Base-by-base conservation (phyloP, 2,329 filamentous ascomycete genomes). In the Neoascochyta sp. region DNA sequence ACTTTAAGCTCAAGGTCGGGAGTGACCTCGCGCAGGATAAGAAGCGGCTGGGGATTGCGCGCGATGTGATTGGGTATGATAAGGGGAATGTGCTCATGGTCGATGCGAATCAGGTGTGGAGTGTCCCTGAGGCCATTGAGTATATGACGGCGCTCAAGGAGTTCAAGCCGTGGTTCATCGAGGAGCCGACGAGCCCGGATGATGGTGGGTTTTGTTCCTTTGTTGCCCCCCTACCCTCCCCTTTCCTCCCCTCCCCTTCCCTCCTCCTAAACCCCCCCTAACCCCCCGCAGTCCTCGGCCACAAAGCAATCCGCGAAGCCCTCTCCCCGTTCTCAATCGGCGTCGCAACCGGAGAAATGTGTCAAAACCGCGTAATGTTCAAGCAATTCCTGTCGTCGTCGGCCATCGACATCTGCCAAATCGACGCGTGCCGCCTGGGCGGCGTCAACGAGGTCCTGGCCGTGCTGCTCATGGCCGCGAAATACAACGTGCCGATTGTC, bases 1-100 rank as follows among this genome's bases (percentile, higher is more conserved):
- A 94, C 68, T 94, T 94, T 69, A 95, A 94, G 74, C 69, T 94
- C 61, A 95, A 95, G 71, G 87, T 94, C 24, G 87, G 87, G 21
- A 76, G 75, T 8, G 77, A 75, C 45, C 54, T 93, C 10, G 82
- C 80, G 45, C 78, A 81, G 41, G 87, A 95, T 63, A 74, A 74
- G 50, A 70, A 75, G 36, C 72, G 88, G 4, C 68, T 94, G 48
- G 61, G 64, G 9, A 87, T 93, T 60, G 86, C 86, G 5, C 72
- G 87, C 24, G 78, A 85, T 16, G 79, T 90, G 22, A 83, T 94
- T 57, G 85, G 86, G 3, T 90, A 83, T 62, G 86, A 93, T 63
- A 70, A 74, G 57, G 87, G 82, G 37, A 90, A 90, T 62, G 75
- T 90, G 29, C 74, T 95, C 50, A 94, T 95, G 87, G 81, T 93